Evolutionary conservation across 1,284 basidiomycete genomes (phyloP).

Genomic region (Omphalotus olearius): DNA sequence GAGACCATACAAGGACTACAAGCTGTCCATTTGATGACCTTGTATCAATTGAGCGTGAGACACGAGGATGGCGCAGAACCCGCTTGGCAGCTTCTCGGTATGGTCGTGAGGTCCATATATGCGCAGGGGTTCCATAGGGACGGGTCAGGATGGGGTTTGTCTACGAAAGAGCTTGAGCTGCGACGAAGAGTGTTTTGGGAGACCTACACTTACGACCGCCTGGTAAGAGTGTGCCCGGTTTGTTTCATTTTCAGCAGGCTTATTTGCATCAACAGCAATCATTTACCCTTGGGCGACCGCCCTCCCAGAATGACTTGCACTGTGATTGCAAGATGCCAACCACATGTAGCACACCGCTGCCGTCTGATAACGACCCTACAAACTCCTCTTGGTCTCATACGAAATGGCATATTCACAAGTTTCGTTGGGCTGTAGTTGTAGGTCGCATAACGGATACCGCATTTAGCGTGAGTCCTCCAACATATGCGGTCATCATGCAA

Average conservation of each 20-base stretch:
- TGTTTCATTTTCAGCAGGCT: not conserved
- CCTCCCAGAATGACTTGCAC: slow-evolving; percentile 18
- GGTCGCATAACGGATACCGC: slow-evolving; percentile 20
- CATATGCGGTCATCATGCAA: slow-evolving; percentile 19
- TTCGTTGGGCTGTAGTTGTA: slow-evolving; percentile 19
- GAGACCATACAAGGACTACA: slow-evolving; percentile 20
- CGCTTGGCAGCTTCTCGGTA: slow-evolving; percentile 22
- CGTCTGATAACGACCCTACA: slow-evolving; percentile 18
- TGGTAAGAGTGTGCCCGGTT: slow-evolving; percentile 14
- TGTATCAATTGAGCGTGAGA: slow-evolving; percentile 19
- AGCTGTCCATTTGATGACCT: slow-evolving; percentile 20
- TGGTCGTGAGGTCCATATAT: slow-evolving; percentile 20
- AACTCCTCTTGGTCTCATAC: slow-evolving; percentile 18
- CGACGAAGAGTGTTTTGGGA: slow-evolving; percentile 22
- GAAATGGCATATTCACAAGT: slow-evolving; percentile 21
- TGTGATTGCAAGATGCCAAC: slow-evolving; percentile 24
- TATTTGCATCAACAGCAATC: slow-evolving; percentile 17
- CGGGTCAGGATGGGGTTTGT: slow-evolving; percentile 21
- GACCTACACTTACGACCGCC: slow-evolving; percentile 19
- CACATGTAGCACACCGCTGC: slow-evolving; percentile 19
- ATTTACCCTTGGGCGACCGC: slow-evolving; percentile 22
- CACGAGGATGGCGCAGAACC: slow-evolving; percentile 20
- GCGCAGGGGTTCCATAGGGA: slow-evolving; percentile 23
- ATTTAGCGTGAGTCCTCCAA: slow-evolving; percentile 18
- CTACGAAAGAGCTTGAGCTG: slow-evolving; percentile 19